A percentile compares a stretch with the other conserved stretches of the same genome.
Conservation (phyloP, 495 filamentous ascomycete species). For the Aspergillus sparsus region DNA sequence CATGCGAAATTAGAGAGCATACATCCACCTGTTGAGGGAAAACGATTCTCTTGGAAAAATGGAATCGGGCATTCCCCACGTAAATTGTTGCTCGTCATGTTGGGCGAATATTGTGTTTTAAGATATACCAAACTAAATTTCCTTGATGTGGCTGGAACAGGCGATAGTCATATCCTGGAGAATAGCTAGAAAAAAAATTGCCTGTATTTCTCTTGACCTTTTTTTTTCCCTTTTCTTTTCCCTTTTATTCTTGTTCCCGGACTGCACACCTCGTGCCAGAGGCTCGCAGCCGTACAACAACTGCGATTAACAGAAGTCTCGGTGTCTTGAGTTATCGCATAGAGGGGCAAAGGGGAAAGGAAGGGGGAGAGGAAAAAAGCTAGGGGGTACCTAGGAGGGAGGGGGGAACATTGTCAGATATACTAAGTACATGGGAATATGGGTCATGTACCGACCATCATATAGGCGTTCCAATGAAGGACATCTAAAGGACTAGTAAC, state of each 20-base stretch:
- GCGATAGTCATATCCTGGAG: conserved; percentile 21
- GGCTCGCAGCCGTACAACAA: conserved; percentile 25
- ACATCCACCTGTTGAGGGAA: conserved; percentile 66
- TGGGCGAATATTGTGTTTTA: conserved; percentile 15
- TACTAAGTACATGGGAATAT: conserved; percentile 16
- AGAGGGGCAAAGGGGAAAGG: conserved; percentile 10
- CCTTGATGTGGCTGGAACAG: conserved; percentile 13
- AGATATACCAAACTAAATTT: conserved; percentile 3
- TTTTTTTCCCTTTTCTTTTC: not conserved
- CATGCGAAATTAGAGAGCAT: conserved; percentile 25
- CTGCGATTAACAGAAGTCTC: conserved; percentile 17
- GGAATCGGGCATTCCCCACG: conserved; percentile 61
- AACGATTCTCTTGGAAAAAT: conserved; percentile 62
- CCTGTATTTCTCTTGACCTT: not conserved
- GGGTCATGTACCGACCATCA: conserved; percentile 4
- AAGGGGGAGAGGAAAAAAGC: conserved; percentile 8
- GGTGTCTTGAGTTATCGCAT: conserved; percentile 17
- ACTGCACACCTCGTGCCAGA: conserved; percentile 23
- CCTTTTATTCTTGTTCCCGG: not conserved
- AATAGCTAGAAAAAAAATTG: not conserved
- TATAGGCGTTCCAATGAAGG: conserved; percentile 15
- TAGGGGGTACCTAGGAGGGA: conserved; percentile 10
- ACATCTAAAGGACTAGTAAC: conserved; percentile 14
- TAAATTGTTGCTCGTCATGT: conserved; percentile 29
- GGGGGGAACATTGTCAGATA: conserved; percentile 24